Evolutionary conservation across 2,329 filamentous ascomycete genomes (phyloP).

Genomic region (Fusarium sp.): DNA sequence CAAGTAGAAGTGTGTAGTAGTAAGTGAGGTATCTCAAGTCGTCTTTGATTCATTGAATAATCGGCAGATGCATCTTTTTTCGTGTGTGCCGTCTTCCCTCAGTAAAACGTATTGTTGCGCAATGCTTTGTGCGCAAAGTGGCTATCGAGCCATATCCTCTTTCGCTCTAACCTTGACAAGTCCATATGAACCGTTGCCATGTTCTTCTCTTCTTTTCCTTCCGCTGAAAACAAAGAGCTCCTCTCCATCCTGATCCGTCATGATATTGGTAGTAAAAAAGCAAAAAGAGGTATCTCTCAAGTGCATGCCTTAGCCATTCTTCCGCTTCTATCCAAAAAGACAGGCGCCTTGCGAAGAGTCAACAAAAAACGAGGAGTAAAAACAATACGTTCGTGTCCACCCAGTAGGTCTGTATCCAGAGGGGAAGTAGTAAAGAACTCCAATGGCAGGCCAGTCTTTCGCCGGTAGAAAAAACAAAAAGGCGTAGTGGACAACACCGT

Average conservation of each 20-base stretch:
- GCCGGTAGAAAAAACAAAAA: conserved; percentile 20
- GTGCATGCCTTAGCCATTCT: conserved; percentile 43
- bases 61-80: conserved; percentile 38
- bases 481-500: conserved; percentile 39
- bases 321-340: conserved; percentile 48
- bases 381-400: conserved; percentile 37
- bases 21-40: conserved; percentile 38
- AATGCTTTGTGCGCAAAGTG: conserved; percentile 30
- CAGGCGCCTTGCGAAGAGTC: conserved; percentile 37
- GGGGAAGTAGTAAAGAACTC: conserved; percentile 5
- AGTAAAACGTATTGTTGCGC: conserved; percentile 43
- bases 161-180: conserved; percentile 38
- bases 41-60: conserved; percentile 43
- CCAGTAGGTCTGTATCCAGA: conserved; percentile 7
- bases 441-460: conserved; percentile 17
- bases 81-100: conserved; percentile 41
- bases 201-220: conserved; percentile 17
- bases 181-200: background rate
- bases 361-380: conserved; percentile 20
- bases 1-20: background rate
- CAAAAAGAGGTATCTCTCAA: conserved; percentile 43
- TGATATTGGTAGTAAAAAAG: conserved; percentile 31
- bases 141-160: conserved; percentile 39
- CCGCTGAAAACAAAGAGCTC: conserved; percentile 1
- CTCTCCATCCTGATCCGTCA: conserved; percentile 19